Conservation (phyloP, 1,284 basidiomycete genomes). For the Limonomyces culmigenus region DNA sequence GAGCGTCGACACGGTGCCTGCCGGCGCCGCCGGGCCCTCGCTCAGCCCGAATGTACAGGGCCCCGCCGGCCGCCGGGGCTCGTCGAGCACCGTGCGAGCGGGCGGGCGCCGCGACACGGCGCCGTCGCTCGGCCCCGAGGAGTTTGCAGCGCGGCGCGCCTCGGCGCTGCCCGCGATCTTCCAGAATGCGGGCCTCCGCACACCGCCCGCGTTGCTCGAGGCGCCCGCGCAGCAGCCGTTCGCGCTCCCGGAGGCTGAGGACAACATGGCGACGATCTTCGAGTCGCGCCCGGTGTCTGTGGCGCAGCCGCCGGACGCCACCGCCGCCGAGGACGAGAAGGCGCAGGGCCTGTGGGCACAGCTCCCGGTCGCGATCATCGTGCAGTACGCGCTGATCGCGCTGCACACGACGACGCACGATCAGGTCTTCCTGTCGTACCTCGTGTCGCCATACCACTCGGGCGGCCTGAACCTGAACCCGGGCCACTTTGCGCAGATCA, state of each 20-base stretch:
- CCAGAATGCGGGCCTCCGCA: constrained; percentile 58
- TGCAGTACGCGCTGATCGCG: constrained; percentile 67
- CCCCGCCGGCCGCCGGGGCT: background rate
- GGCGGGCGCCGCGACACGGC: background rate
- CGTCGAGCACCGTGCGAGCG: constrained; percentile 2
- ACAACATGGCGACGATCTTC: constrained; percentile 32
- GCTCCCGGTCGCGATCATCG: constrained; percentile 52
- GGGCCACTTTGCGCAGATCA: constrained; percentile 69
- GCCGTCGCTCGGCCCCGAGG: background rate
- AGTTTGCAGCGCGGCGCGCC: constrained; percentile 21
- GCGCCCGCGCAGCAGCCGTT: constrained; percentile 26
- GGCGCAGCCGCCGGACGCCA: constrained; percentile 5
- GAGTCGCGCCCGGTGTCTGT: constrained; percentile 22
- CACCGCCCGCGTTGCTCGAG: constrained; percentile 53
- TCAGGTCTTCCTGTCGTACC: constrained; percentile 70
- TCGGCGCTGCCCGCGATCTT: constrained; percentile 60
- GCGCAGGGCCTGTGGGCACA: constrained; percentile 36
- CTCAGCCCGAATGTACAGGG: background rate
- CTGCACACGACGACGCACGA: constrained; percentile 74
- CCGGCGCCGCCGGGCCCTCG: background rate
- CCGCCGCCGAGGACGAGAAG: constrained; percentile 7
- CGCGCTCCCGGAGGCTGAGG: constrained; percentile 15
- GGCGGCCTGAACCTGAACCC: constrained; percentile 66
- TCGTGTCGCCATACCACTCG: constrained; percentile 58
- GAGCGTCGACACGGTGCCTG: constrained; percentile 13